A percentile compares a stretch with the other conserved stretches of the same genome.
These are phyloP conservation scores for Nicotiana otophora DNA, from an alignment of 257 asterid species.

Conservation along the genomic window DNA sequence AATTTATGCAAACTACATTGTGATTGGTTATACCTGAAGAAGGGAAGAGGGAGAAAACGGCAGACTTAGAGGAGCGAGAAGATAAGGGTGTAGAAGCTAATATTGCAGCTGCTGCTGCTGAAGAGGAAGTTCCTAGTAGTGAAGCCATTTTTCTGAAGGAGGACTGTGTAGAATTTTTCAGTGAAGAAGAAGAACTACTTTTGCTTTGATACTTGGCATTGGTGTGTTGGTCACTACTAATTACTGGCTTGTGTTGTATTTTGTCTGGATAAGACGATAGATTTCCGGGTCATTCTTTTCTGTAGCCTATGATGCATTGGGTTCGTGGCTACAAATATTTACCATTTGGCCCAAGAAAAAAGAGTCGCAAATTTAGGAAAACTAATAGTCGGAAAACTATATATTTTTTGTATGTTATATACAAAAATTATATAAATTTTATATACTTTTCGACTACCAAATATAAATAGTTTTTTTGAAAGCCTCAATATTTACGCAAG, in stretches of 20 bases:
- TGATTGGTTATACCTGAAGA: constrained; percentile 28
- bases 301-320: not conserved
- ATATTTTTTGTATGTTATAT: no score
- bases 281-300: constrained; percentile 18
- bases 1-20: no score
- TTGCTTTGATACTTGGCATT: not conserved
- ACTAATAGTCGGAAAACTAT: no score
- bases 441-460: no score
- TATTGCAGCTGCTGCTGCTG: constrained; percentile 28
- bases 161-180: not conserved
- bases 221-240: constrained; percentile 11
- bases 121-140: constrained; percentile 44
- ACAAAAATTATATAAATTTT: no score
- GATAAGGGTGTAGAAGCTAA: constrained; percentile 38
- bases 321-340: no score
- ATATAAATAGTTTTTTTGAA: no score
- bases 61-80: constrained; percentile 30
- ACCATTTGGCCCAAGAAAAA: no score
- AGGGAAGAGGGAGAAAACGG: constrained; percentile 27
- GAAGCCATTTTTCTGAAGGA: constrained; percentile 37
- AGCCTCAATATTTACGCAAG: no score
- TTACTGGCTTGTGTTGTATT: constrained; percentile 19
- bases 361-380: no score
- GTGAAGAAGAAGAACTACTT: not conserved
- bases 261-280: constrained; percentile 64